Evolutionary conservation across 2,329 filamentous ascomycete species (phyloP).

Genomic region (Fusarium sp.): DNA sequence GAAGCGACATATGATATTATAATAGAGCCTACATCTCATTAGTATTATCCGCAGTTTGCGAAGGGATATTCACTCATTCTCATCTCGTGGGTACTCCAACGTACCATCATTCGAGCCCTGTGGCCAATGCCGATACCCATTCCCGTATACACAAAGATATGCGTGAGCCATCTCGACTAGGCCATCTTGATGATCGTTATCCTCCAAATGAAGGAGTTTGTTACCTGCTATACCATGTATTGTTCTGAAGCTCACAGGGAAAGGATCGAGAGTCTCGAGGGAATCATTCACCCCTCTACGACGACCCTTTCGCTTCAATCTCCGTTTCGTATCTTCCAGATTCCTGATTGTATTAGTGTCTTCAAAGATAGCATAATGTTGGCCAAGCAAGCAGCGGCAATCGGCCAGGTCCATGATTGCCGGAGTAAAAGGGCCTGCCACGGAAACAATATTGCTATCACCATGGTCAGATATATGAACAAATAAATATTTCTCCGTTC

Average conservation of each 20-base stretch:
- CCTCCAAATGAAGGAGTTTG: not conserved
- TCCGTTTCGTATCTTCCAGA: not conserved
- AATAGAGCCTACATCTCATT: not conserved
- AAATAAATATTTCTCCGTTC: not conserved
- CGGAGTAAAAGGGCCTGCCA: accelerated
- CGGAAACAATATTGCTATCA: accelerated
- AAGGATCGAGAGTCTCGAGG: not conserved
- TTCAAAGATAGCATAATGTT: not conserved
- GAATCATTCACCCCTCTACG: not conserved
- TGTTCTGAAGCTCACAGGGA: not conserved
- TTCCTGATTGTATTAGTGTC: not conserved
- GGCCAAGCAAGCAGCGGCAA: conserved; percentile 10
- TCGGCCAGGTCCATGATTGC: not conserved
- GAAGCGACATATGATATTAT: not conserved
- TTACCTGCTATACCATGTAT: not conserved
- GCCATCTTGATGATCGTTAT: not conserved
- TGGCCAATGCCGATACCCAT: conserved; percentile 10
- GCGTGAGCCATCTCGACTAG: conserved; percentile 15
- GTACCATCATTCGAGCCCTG: not conserved
- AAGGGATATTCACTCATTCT: not conserved
- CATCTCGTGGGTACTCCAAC: not conserved
- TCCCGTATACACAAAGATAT: not conserved
- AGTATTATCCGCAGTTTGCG: accelerated
- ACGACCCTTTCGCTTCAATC: not conserved
- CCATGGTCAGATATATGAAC: not conserved